Percentiles rank a stretch among this genome's conserved stretches.
These are phyloP conservation scores for Leptographium galeiforme DNA, from an alignment of 2,329 filamentous ascomycete genomes.

Conservation along the genomic window DNA sequence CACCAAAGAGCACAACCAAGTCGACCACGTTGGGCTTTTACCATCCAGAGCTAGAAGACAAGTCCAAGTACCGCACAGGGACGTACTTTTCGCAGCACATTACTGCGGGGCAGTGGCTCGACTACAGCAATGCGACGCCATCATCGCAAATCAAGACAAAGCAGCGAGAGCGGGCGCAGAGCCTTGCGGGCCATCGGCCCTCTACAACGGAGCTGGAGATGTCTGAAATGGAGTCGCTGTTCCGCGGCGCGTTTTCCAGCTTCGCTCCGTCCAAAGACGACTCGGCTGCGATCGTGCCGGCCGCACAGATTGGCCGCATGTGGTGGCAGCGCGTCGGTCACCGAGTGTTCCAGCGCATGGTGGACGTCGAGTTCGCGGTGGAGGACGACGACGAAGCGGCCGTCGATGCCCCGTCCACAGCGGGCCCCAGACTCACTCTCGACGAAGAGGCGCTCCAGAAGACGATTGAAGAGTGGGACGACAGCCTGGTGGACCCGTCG, in stretches of 20 bases:
- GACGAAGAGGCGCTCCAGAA: slow-evolving; percentile 40
- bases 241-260: slow-evolving; percentile 64
- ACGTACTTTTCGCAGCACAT: slow-evolving; percentile 56
- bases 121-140: slow-evolving; percentile 52
- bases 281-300: slow-evolving; percentile 54
- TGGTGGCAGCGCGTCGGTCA: slow-evolving; percentile 67
- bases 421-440: slow-evolving; percentile 14
- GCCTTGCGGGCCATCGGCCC: slow-evolving; percentile 46
- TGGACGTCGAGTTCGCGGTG: slow-evolving; percentile 34
- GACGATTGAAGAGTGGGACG: slow-evolving; percentile 45
- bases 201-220: slow-evolving; percentile 42
- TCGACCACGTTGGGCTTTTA: slow-evolving; percentile 27
- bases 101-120: slow-evolving; percentile 55
- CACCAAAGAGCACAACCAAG: slow-evolving; percentile 56
- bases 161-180: slow-evolving; percentile 60
- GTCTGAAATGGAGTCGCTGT: slow-evolving; percentile 60
- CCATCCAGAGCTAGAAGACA: slow-evolving; percentile 29
- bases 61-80: slow-evolving; percentile 37
- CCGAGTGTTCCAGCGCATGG: slow-evolving; percentile 49
- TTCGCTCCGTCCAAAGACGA: slow-evolving; percentile 69
- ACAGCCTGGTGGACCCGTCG: slow-evolving; percentile 41
- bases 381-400: slow-evolving; percentile 22
- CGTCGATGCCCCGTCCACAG: slow-evolving; percentile 14
- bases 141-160: slow-evolving; percentile 43
- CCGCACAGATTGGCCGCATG: slow-evolving; percentile 51